Conservation (phyloP, 2,329 filamentous ascomycete genomes). For the Anthostomella pinea region DNA sequence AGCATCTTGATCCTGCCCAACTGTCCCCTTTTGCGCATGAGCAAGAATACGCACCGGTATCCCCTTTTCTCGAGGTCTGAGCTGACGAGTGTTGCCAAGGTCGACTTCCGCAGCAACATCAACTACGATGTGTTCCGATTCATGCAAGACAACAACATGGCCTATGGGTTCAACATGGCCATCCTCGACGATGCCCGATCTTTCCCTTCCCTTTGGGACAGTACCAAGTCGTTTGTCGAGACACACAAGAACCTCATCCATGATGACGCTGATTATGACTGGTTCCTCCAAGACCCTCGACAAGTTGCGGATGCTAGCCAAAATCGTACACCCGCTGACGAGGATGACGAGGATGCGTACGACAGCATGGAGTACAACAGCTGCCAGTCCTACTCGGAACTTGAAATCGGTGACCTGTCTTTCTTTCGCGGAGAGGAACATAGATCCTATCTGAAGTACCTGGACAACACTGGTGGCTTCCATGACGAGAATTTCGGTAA, state of each 20-base stretch:
- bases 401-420: slow-evolving; percentile 50
- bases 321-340: not conserved
- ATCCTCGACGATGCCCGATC: slow-evolving; percentile 43
- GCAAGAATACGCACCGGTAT: not conserved
- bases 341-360: slow-evolving; percentile 9
- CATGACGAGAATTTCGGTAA: slow-evolving; percentile 47
- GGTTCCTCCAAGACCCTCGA: slow-evolving; percentile 40
- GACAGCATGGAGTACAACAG: slow-evolving; percentile 44
- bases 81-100: slow-evolving; percentile 35
- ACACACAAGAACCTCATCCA: slow-evolving; percentile 43
- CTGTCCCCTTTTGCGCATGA: not conserved
- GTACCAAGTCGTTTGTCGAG: slow-evolving; percentile 45
- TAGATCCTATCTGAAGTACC: slow-evolving; percentile 45
- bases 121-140: slow-evolving; percentile 84
- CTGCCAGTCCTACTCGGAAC: slow-evolving; percentile 50
- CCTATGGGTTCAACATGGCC: slow-evolving; percentile 64
- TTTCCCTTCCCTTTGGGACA: slow-evolving; percentile 44
- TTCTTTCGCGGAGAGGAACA: slow-evolving; percentile 51
- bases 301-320: slow-evolving; percentile 6
- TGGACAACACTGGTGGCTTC: slow-evolving; percentile 48
- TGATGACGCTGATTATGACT: slow-evolving; percentile 46
- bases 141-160: slow-evolving; percentile 81
- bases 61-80: not conserved
- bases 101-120: slow-evolving; percentile 57
- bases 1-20: no score